phyloP scores from a whole-genome alignment of 805 yeast genomes.

The Barnettozyma californica region DNA sequence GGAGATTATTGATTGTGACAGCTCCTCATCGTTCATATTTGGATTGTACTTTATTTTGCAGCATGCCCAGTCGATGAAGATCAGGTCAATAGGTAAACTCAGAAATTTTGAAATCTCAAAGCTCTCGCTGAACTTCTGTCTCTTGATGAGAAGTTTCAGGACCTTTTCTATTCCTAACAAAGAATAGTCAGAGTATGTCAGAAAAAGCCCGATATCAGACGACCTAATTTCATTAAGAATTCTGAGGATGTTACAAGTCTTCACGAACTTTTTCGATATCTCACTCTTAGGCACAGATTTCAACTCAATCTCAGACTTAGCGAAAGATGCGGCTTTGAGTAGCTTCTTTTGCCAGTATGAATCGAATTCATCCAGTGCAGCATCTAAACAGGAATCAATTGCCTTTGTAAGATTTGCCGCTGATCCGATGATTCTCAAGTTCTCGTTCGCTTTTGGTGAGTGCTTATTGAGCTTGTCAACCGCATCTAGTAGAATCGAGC shows the following conservation, averaged over 20 bases:
- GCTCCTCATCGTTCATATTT: conserved; percentile 50
- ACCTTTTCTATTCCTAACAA: conserved; percentile 51
- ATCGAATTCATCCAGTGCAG: conserved; percentile 75
- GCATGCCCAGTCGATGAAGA: conserved; percentile 80
- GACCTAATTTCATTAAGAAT: conserved; percentile 67
- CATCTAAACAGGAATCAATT: conserved; percentile 63
- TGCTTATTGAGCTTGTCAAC: conserved; percentile 57
- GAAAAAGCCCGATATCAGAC: conserved; percentile 58
- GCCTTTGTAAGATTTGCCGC: conserved; percentile 49
- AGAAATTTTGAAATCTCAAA: conserved; percentile 52
- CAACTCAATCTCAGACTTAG: conserved; percentile 53
- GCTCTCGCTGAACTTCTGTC: conserved; percentile 59
- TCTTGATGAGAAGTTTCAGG: conserved; percentile 49
- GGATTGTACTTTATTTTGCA: conserved; percentile 53
- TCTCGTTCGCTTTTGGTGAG: conserved; percentile 79
- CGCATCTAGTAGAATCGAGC: conserved; percentile 80
- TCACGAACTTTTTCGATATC: conserved; percentile 51
- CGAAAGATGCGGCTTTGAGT: conserved; percentile 79
- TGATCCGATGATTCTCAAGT: conserved; percentile 47
- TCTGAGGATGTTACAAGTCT: conserved; percentile 55
- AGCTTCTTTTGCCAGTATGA: conserved; percentile 75
- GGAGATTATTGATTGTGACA: conserved; percentile 44
- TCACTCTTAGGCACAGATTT: conserved; percentile 16
- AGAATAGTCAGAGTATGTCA: conserved; percentile 54
- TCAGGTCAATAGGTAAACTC: conserved; percentile 40